These are phyloP conservation scores for Cicer cuneatum DNA, from an alignment of 306 rosid species.

Conservation along the genomic window DNA sequence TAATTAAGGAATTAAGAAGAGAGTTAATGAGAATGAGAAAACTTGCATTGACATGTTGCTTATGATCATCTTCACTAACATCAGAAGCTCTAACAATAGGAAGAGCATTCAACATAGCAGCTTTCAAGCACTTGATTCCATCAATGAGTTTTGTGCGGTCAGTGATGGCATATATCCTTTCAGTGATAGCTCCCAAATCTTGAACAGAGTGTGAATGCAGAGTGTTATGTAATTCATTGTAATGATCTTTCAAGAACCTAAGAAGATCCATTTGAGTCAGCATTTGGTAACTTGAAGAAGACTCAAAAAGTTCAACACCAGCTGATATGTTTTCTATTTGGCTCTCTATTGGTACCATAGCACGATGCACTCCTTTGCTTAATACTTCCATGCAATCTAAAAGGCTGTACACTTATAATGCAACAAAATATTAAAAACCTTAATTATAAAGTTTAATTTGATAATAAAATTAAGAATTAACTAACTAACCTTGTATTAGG, in stretches of 20 bases:
- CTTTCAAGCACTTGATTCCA: slow-evolving; percentile 72
- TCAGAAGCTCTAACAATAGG: slow-evolving; percentile 66
- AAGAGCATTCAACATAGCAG: slow-evolving; percentile 72
- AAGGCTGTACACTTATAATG: slow-evolving; percentile 58
- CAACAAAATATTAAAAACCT: too few relatives aligned
- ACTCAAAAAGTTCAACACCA: slow-evolving; percentile 77
- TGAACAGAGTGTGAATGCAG: slow-evolving; percentile 45
- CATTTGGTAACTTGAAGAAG: slow-evolving; percentile 74
- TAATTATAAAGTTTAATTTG: too few relatives aligned
- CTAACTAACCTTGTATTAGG: slow-evolving; percentile 70
- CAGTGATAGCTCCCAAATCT: slow-evolving; percentile 62
- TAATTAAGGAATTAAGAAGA: neutral
- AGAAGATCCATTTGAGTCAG: slow-evolving; percentile 86
- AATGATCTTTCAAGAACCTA: slow-evolving; percentile 59
- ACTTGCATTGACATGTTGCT: slow-evolving; percentile 65
- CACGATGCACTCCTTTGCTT: slow-evolving; percentile 92
- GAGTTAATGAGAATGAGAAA: neutral
- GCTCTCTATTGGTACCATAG: slow-evolving; percentile 73
- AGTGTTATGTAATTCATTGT: slow-evolving; percentile 40
- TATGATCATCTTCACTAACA: slow-evolving; percentile 55
- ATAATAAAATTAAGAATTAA: too few relatives aligned
- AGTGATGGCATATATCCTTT: slow-evolving; percentile 68
- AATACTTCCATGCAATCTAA: slow-evolving; percentile 94
- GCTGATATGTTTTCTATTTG: slow-evolving; percentile 46
- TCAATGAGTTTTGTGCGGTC: slow-evolving; percentile 66